These are phyloP conservation scores for Sporothrix pseudoabietina DNA, from an alignment of 2,329 filamentous ascomycete species.

Conservation along the genomic window DNA sequence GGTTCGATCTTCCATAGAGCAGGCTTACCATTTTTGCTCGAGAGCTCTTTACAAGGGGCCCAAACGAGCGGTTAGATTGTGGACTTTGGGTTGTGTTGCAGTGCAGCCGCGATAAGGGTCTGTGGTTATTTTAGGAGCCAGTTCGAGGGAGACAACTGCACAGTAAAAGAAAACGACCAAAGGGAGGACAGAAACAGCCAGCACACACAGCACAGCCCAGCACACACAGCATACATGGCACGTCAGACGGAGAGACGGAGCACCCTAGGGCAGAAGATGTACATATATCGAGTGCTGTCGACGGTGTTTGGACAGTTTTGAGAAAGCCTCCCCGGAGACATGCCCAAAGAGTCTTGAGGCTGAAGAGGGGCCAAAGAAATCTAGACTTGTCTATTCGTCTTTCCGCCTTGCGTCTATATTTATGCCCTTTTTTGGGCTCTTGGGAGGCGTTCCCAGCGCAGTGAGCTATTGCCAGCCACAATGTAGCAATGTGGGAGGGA, in stretches of 20 bases:
- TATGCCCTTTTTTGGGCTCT: neutral
- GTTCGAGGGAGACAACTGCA: neutral
- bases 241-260: conserved; percentile 6
- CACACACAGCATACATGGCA: neutral
- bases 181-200: neutral
- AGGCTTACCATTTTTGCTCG: neutral
- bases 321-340: neutral
- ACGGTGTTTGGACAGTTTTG: neutral
- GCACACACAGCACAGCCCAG: too few species aligned
- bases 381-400: neutral
- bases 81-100: neutral
- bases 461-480: neutral
- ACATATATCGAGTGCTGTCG: neutral
- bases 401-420: neutral
- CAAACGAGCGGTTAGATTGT: conserved; percentile 1
- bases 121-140: neutral
- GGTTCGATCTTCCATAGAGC: neutral
- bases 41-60: neutral
- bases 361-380: neutral
- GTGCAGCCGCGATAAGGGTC: neutral
- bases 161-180: neutral
- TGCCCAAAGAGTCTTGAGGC: neutral
- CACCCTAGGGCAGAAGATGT: neutral
- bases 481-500: neutral
- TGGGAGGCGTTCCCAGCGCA: neutral